phyloP scores from a whole-genome alignment of 495 filamentous ascomycete species.

The Echria macrotheca region DNA sequence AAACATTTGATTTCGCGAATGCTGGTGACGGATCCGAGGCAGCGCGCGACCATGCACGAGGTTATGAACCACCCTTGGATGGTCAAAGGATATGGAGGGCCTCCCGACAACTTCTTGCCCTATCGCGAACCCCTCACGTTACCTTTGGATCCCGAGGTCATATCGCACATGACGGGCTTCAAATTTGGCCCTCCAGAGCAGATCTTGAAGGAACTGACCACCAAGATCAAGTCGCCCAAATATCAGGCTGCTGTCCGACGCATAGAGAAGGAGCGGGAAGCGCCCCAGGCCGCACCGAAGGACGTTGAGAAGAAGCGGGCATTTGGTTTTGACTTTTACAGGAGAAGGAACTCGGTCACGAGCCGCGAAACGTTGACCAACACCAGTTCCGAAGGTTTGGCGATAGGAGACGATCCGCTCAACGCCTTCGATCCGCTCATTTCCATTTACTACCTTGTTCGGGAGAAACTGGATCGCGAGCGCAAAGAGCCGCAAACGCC shows the following conservation, averaged over 20 bases:
- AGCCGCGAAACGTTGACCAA: slow-evolving; percentile 88
- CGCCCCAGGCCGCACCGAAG: slow-evolving; percentile 50
- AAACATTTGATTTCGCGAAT: slow-evolving; percentile 90
- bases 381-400: slow-evolving; percentile 76
- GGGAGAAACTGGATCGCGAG: slow-evolving; percentile 89
- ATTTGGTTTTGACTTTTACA: slow-evolving; percentile 94
- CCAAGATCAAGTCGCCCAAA: slow-evolving; percentile 80
- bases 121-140: slow-evolving; percentile 76
- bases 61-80: slow-evolving; percentile 98
- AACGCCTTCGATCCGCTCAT: slow-evolving; percentile 92
- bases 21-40: slow-evolving; percentile 89
- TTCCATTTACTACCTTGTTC: slow-evolving; percentile 93
- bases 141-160: slow-evolving; percentile 75
- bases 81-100: slow-evolving; percentile 79
- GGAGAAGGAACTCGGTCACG: slow-evolving; percentile 77
- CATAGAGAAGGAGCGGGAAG: slow-evolving; percentile 56
- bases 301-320: slow-evolving; percentile 77
- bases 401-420: slow-evolving; percentile 76
- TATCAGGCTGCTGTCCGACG: slow-evolving; percentile 76
- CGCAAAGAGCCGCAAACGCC: slow-evolving; percentile 28
- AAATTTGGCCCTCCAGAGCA: slow-evolving; percentile 87
- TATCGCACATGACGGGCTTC: slow-evolving; percentile 94
- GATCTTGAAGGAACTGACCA: slow-evolving; percentile 75
- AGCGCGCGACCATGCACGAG: slow-evolving; percentile 80
- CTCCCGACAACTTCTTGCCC: slow-evolving; percentile 88